Evolutionary conservation across 805 yeast genomes (phyloP), one percentile per base, ranked within the genome.

Genomic region (Pachysolen tannophilus): DNA sequence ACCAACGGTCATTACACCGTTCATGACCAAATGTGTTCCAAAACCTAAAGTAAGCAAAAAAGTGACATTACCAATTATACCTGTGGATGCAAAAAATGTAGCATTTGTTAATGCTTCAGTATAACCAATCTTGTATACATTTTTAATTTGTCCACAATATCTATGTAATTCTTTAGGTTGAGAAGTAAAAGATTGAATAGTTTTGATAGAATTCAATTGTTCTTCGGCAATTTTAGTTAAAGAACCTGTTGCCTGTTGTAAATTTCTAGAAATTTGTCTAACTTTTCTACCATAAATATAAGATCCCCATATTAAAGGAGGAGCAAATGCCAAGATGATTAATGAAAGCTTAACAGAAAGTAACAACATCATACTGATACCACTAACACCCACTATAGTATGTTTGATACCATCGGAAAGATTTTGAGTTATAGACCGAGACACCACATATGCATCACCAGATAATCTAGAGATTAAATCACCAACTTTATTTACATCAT

Each of bases 151-250:
- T 11, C 65, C 55, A 42, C 87, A 81, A 56, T 85, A 88, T 26
- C 80, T 75, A 33, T 71, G 75, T 23, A 90, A 73, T 46, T 87
- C 96, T 35, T 73, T 67, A 28, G 71, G 67, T 55, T 90, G 97
- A 20, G 94, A 94, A 9, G 87, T 86, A 55, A 86, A 88, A 5
- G 94, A 75, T 55, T 92, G 97, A 30, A 94, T 87, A 0, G 96
- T 87, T 45, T 75, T 75, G 29, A 88, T 72, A 5, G 94, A 88
- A 47, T 81, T 82, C 40, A 88, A 66, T 43, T 92, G 86, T 48
- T 90, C 97, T 52, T 88, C 97, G 14, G 95, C 82, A 7, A 83
- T 94, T 50, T 87, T 85, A 0, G 97, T 84, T 48, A 92, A 64
- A 6, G 75, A 74, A 32, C 97, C 97, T 28, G 94, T 71, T 17